Base-by-base conservation (phyloP, 1,139 yeast species). In the Protomyces inundatus region DNA sequence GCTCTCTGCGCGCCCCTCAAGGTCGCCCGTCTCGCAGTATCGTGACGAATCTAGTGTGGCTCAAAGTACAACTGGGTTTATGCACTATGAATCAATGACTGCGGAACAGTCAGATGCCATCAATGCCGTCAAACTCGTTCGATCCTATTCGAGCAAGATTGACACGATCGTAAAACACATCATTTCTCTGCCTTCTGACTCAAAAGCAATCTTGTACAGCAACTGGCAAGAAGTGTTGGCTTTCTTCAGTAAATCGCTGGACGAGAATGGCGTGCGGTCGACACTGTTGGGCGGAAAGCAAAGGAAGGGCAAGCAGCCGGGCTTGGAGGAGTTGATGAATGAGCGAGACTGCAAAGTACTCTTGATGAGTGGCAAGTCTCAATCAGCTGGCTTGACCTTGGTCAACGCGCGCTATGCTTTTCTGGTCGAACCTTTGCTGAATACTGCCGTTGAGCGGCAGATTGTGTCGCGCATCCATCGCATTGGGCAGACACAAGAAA, bases 401-500 rank as follows among this genome's bases (percentile, higher is more conserved):
- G 84, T 90, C 12, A 91, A 91, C 77, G 98, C 98, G 0, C 86
- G 89, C 0, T 97, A 93, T 73, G 91, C 93, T 0, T 66, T 70
- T 40, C 54, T 70, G 42, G 70, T 72, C 16, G 98, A 93, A 73
- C 98, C 98, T 0, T 79, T 93, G 67, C 86, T 91, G n/a, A 90
- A 90, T 71, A 84, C 90, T 0, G 87, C 96, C 0, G 79, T 90
- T 60, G 98, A 93, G 71, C 74, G 88, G 32, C 98, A 93, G 72
- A 97, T 98, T 0, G 87, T 91, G 64, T 88, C 95, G 54, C 81
- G 98, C 69, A 85, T 93, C 54, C 97, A 91, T 72, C 78, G 98
- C 67, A 91, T 93, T 71, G 98, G 98, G 0, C 98, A 93, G 73
- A 82, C 80, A 2, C 78, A 80, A 51, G 83, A 82, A 16, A 93